These are phyloP conservation scores for Lentinula aciculospora DNA, from an alignment of 768 basidiomycete species.

Conservation along the genomic window DNA sequence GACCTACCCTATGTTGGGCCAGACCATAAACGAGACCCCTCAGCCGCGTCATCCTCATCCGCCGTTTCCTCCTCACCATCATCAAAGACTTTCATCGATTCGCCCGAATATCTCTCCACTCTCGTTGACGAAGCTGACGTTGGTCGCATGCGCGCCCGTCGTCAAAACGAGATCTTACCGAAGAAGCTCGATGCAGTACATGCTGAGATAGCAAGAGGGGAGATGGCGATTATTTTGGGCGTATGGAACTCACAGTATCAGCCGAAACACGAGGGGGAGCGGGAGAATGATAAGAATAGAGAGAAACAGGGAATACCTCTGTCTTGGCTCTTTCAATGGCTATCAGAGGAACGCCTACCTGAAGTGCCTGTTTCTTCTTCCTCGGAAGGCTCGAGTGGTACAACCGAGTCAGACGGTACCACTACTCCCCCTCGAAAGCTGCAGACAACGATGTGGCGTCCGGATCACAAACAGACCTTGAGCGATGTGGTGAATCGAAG, in stretches of 20 bases:
- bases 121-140: constrained; percentile 37
- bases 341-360: constrained; percentile 47
- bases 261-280: neutral
- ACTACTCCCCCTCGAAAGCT: no score
- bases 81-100: neutral
- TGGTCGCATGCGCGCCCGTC: constrained; percentile 43
- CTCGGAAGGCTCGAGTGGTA: neutral
- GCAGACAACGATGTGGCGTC: constrained; percentile 27
- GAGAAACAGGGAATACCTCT: constrained; percentile 36
- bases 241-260: constrained; percentile 30
- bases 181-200: constrained; percentile 36
- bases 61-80: neutral
- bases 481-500: constrained; percentile 24
- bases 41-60: neutral
- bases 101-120: neutral
- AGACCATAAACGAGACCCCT: neutral
- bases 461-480: constrained; percentile 30
- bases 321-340: constrained; percentile 44
- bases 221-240: constrained; percentile 61
- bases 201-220: constrained; percentile 60
- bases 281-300: constrained; percentile 11
- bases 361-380: constrained; percentile 13
- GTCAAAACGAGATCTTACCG: constrained; percentile 38
- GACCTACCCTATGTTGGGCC: neutral
- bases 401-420: neutral